A percentile compares a stretch with the other conserved stretches of the same genome.
Evolutionary conservation across 2,329 filamentous ascomycete species (phyloP).

Genomic region (Penicillium sp.): DNA sequence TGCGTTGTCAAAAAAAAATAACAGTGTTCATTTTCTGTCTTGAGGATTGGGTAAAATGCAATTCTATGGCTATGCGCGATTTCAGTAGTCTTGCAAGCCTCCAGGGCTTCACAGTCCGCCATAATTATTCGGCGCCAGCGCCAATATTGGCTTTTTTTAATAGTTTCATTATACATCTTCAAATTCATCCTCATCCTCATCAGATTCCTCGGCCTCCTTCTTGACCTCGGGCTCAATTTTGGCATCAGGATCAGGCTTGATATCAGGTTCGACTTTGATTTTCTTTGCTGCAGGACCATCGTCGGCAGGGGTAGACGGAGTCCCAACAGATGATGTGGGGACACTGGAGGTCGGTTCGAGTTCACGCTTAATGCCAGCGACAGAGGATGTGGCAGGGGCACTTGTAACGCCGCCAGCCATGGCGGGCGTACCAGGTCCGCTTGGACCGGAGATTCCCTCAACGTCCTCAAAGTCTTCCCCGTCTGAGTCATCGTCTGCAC

Average conservation of each 20-base stretch:
- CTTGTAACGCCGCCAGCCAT: slow-evolving; percentile 30
- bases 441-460: slow-evolving; percentile 37
- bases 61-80: neutral
- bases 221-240: slow-evolving; percentile 16
- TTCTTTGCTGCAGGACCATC: slow-evolving; percentile 46
- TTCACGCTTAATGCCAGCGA: slow-evolving; percentile 40
- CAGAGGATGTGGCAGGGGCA: slow-evolving; percentile 23
- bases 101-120: neutral
- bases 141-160: neutral
- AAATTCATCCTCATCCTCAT: slow-evolving; percentile 10
- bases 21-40: neutral
- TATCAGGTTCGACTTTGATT: slow-evolving; percentile 31
- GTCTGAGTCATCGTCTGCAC: slow-evolving; percentile 43
- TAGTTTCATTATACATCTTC: slow-evolving; percentile 9
- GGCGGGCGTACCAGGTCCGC: slow-evolving; percentile 38
- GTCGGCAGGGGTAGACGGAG: slow-evolving; percentile 38
- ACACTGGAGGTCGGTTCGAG: slow-evolving; percentile 41
- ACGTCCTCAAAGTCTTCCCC: slow-evolving; percentile 49
- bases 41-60: neutral
- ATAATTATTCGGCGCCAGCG: slow-evolving; percentile 11
- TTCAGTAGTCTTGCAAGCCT: neutral
- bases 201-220: slow-evolving; percentile 9
- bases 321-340: slow-evolving; percentile 39
- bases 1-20: neutral
- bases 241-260: slow-evolving; percentile 12